phyloP scores from a whole-genome alignment of 2,329 filamentous ascomycete genomes.

The Colletotrichum euphorbiae region DNA sequence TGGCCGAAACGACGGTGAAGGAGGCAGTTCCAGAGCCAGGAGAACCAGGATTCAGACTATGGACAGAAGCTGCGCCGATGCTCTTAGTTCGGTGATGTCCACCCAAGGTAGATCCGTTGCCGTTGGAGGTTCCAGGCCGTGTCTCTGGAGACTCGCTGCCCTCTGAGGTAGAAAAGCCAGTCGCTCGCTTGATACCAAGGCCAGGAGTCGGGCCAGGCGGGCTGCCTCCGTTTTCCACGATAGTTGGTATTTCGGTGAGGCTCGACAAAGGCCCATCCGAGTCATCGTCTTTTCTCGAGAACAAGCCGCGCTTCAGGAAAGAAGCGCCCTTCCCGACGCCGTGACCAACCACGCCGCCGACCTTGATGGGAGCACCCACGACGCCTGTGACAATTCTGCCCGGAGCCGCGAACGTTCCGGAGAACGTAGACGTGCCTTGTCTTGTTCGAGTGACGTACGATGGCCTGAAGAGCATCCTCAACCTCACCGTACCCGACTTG shows the following conservation, averaged over 20 bases:
- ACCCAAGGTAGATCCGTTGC: constrained; percentile 41
- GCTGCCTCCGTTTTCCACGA: constrained; percentile 58
- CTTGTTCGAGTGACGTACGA: constrained; percentile 88
- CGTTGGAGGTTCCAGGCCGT: constrained; percentile 51
- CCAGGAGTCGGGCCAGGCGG: constrained; percentile 43
- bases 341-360: constrained; percentile 77
- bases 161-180: constrained; percentile 47
- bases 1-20: constrained; percentile 83
- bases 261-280: constrained; percentile 56
- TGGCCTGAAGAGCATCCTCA: constrained; percentile 92
- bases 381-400: constrained; percentile 87
- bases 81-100: constrained; percentile 67
- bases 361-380: constrained; percentile 92
- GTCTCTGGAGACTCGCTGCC: constrained; percentile 41
- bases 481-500: constrained; percentile 84
- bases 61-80: constrained; percentile 72
- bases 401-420: constrained; percentile 86
- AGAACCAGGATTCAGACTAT: constrained; percentile 70
- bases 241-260: constrained; percentile 50
- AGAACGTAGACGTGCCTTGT: constrained; percentile 93
- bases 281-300: constrained; percentile 74
- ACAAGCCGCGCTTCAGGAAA: constrained; percentile 88
- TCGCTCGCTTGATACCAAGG: constrained; percentile 56
- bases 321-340: constrained; percentile 90
- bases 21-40: constrained; percentile 79